Percentiles rank a stretch among this genome's conserved stretches.
These are phyloP conservation scores for Pterocarpus macrocarpus DNA, from an alignment of 306 rosid species.

Conservation along the genomic window DNA sequence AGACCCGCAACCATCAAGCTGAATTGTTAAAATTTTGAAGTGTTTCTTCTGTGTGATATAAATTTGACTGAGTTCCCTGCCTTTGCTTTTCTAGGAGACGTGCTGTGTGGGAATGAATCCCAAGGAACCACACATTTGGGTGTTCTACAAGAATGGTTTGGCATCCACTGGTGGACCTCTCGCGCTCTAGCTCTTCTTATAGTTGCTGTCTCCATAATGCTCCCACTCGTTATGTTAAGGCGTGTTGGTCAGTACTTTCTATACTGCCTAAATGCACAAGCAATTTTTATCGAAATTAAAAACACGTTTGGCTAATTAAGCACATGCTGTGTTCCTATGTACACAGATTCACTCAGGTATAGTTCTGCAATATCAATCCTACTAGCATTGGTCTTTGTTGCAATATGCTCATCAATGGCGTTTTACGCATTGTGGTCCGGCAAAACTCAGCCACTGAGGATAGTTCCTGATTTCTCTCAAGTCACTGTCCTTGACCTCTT, in stretches of 20 bases:
- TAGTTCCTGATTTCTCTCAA: conserved; percentile 62
- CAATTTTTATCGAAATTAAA: neutral
- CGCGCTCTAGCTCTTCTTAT: conserved; percentile 63
- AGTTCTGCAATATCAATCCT: conserved; percentile 69
- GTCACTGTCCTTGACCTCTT: conserved; percentile 63
- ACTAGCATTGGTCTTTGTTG: conserved; percentile 63
- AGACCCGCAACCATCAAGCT: no score
- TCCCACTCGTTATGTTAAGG: conserved; percentile 60
- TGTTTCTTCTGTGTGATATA: no score
- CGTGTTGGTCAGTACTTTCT: conserved; percentile 59
- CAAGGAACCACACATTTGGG: conserved; percentile 57
- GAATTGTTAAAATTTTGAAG: no score
- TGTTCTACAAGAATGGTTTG: conserved; percentile 70
- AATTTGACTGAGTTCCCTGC: neutral
- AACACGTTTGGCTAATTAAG: neutral
- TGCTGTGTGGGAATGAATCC: conserved; percentile 60
- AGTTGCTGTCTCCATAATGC: conserved; percentile 51
- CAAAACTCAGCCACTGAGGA: conserved; percentile 51
- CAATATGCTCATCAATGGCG: conserved; percentile 69
- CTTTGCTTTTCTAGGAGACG: conserved; percentile 56
- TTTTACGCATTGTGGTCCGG: conserved; percentile 57
- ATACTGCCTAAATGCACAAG: neutral
- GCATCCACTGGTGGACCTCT: conserved; percentile 71
- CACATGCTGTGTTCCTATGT: neutral
- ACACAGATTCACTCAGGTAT: conserved; percentile 68